Conservation (phyloP, 2,329 filamentous ascomycete species). For the Aureobasidium sp. region DNA sequence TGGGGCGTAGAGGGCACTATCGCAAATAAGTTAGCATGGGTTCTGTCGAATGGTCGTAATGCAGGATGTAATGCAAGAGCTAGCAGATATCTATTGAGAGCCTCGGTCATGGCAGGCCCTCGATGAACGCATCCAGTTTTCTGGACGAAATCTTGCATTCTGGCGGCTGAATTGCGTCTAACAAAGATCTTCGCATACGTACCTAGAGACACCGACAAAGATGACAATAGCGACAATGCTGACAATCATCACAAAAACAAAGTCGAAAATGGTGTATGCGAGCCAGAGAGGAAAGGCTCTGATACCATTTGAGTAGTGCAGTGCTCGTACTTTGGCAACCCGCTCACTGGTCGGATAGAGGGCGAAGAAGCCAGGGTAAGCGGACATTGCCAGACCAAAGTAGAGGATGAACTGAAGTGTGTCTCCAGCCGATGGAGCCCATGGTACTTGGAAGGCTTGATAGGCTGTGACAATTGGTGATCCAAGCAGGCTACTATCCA, state of each 20-base stretch:
- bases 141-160: not conserved
- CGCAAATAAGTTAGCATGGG: not conserved
- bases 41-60: not conserved
- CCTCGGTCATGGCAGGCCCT: not conserved
- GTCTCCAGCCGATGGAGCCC: slow-evolving; percentile 58
- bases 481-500: slow-evolving; percentile 66
- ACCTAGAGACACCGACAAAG: slow-evolving; percentile 50
- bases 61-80: not conserved
- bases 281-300: slow-evolving; percentile 74
- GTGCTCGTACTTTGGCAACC: slow-evolving; percentile 65
- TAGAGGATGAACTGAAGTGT: slow-evolving; percentile 74
- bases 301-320: slow-evolving; percentile 90
- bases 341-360: slow-evolving; percentile 84
- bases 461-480: slow-evolving; percentile 66
- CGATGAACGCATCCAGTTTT: too few species aligned
- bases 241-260: slow-evolving; percentile 59
- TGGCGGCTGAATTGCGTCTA: too few species aligned
- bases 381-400: slow-evolving; percentile 67
- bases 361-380: slow-evolving; percentile 78
- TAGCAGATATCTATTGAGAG: not conserved
- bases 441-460: slow-evolving; percentile 67
- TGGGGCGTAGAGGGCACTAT: slow-evolving; percentile 62
- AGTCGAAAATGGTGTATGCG: slow-evolving; percentile 75
- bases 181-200: not conserved
- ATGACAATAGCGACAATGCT: slow-evolving; percentile 60